Evolutionary conservation across 2,329 filamentous ascomycete species (phyloP), one percentile per base, ranked within the genome.

Genomic region (Colletotrichum ledebouriae): DNA sequence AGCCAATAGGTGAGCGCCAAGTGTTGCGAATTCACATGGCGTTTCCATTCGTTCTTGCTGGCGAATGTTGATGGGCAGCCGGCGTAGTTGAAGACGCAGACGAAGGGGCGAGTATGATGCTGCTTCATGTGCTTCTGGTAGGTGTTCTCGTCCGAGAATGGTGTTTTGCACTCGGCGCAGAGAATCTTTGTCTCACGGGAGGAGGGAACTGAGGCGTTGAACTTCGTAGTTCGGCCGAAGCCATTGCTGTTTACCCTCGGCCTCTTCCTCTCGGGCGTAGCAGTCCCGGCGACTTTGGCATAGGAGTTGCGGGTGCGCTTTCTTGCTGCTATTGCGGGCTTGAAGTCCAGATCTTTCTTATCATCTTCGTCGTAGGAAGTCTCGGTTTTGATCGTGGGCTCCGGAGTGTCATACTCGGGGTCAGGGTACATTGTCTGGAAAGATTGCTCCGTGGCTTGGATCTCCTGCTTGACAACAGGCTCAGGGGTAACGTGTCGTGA

Each of bases 21-120:
- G 75, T 98, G 95, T 75, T 97, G 92, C 0, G 91, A 92, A 37
- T 84, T 82, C 73, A 95, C 89, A 76, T 98, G 95, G 0, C 95
- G 89, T 78, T 98, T 98, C 95, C 95, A 98, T 78, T 98, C 94
- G 76, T 97, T 97, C 81, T 97, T 97, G 72, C 86, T 90, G 3
- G 87, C 85, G 75, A 97, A 97, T 0, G 85, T 89, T 2, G 89
- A 87, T 1, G 70, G 72, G 80, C 95, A 98, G 39, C 91, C 92
- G 64, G 94, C 96, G 63, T 88, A 90, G 34, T 87, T 83, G 77
- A 98, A 94, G 64, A 93, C 89, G 78, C 95, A 98, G 25, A 85
- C 83, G 75, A 95, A 96, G 0, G 88, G 85, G 1, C 87, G 85
- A 2, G 82, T 85, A 73, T 90, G 88, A 29, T 84, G 78, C 63